Evolutionary conservation across 2,329 filamentous ascomycete genomes (phyloP), one percentile per base, ranked within the genome.

Genomic region (Nemania sp.): DNA sequence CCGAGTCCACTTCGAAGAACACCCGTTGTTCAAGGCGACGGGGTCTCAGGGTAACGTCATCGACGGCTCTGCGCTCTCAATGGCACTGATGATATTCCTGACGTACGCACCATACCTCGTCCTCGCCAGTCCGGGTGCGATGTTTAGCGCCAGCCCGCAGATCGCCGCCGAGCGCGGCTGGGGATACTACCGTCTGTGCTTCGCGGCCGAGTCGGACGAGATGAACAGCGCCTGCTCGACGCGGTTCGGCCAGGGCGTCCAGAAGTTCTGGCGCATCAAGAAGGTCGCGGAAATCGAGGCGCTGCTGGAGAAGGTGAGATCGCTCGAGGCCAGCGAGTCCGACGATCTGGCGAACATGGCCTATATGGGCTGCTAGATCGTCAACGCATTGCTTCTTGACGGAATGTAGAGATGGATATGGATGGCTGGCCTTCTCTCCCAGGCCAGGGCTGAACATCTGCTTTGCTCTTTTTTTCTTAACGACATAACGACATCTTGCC

Each of bases 101-200:
- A 92, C 88, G 0, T 82, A 80, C 57, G 84, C 87, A 66, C 90
- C 90, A 1, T 86, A 88, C 69, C 78, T 87, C 5, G 89, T 92
- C 10, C 79, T 97, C 10, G 84, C 87, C 1, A 82, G 84, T 11
- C 90, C 91, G 0, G 93, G 93, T 0, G 68, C 74, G 37, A 88
- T 94, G 75, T 97, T 97, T 74, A 84, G 84, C 50, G 84, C 91
- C 1, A 89, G 83, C 0, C 76, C 83, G 0, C 78, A 87, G 65
- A 83, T 93, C 39, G 71, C 74, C 15, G 76, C 79, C 4, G 76
- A 80, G 58, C 79, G 84, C 43, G 89, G 86, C 2, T 93, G 89
- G 86, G 83, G 83, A 66, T 94, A 88, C 73, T 87, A 87, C 73
- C 80, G 93, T 13, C 72, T 97, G 37, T 96, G 91, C 76, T 97